Percentiles rank a stretch among this genome's conserved stretches.
phyloP scores from a whole-genome alignment of 495 filamentous ascomycete genomes.

The Bacidia gigantensis region DNA sequence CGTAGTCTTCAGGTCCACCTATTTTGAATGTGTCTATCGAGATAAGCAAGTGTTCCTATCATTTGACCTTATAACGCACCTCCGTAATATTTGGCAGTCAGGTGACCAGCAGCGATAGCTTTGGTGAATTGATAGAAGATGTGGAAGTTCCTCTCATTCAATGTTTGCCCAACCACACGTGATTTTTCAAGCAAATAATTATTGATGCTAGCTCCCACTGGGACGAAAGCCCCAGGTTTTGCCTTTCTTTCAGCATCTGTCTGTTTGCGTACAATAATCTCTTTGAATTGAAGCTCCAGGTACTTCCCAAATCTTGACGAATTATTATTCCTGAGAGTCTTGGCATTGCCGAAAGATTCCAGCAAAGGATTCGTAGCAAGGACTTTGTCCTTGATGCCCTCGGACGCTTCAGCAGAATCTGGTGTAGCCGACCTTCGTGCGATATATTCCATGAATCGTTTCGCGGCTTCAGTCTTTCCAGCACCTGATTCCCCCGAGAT shows the following conservation, averaged over 20 bases:
- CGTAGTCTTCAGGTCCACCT: conserved; percentile 81
- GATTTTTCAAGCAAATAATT: conserved; percentile 96
- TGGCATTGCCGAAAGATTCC: conserved; percentile 97
- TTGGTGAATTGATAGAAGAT: conserved; percentile 99
- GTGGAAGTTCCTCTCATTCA: conserved; percentile 94
- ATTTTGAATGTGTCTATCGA: conserved; percentile 69
- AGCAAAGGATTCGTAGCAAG: conserved; percentile 93
- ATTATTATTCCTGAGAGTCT: conserved; percentile 97
- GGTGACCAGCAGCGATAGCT: conserved; percentile 50
- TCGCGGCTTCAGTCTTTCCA: conserved; percentile 98
- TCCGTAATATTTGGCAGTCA: conserved; percentile 45
- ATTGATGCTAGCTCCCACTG: conserved; percentile 92
- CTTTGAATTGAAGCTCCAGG: conserved; percentile 91
- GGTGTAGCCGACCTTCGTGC: conserved; percentile 65
- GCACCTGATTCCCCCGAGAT: conserved; percentile 98
- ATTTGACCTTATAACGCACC: conserved; percentile 34
- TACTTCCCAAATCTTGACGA: conserved; percentile 98
- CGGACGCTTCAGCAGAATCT: not conserved
- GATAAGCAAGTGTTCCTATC: no score
- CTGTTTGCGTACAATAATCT: not conserved
- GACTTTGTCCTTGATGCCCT: conserved; percentile 85
- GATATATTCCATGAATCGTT: conserved; percentile 99
- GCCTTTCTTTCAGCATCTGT: conserved; percentile 39
- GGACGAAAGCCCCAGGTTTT: conserved; percentile 36
- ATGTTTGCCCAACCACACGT: conserved; percentile 89